Evolutionary conservation across 2,329 filamentous ascomycete genomes (phyloP), one percentile per base, ranked within the genome.

Genomic region (Colletotrichum ledebouriae): DNA sequence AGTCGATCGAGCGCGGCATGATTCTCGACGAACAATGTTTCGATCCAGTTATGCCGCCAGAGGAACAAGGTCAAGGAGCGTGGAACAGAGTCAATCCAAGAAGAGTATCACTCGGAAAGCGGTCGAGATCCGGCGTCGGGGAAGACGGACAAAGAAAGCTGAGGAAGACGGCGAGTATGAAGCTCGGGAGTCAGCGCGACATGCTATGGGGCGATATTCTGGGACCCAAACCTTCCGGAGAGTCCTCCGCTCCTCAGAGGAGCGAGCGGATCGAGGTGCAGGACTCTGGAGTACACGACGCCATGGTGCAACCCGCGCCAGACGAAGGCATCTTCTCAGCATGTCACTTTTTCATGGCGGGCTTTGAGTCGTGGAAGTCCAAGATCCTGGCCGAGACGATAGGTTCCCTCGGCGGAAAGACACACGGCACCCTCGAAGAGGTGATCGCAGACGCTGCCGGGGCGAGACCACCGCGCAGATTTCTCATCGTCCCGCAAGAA

Each of bases 121-220:
- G 91, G 71, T 75, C 81, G 34, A 84, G 90, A 67, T 86, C 87
- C 1, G 81, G 79, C 0, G 81, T 81, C 0, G 80, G 79, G 3
- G 87, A 89, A 46, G 85, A 86, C 9, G 89, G 91, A 4, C 88
- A 89, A 70, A 88, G 94, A 72, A 98, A 98, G 80, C 80, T 99
- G 72, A 89, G 96, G 72, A 92, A 94, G 74, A 94, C 93, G 6
- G 92, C 94, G 22, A 98, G 94, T 78, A 90, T 91, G 75, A 95
- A 94, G 77, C 82, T 98, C 37, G 90, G 86, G 66, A 92, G 86
- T 57, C 94, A 98, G 74, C 91, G 90, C 72, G 90, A 94, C 73
- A 90, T 89, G 33, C 86, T 98, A n/a, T 98, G 95, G 95, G 91
- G 91, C 5, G 93, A 97, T 73, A 97, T 99, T 67, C 86, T 96